phyloP scores from a whole-genome alignment of 1,284 basidiomycete genomes.

The Malassezia vespertilionis region DNA sequence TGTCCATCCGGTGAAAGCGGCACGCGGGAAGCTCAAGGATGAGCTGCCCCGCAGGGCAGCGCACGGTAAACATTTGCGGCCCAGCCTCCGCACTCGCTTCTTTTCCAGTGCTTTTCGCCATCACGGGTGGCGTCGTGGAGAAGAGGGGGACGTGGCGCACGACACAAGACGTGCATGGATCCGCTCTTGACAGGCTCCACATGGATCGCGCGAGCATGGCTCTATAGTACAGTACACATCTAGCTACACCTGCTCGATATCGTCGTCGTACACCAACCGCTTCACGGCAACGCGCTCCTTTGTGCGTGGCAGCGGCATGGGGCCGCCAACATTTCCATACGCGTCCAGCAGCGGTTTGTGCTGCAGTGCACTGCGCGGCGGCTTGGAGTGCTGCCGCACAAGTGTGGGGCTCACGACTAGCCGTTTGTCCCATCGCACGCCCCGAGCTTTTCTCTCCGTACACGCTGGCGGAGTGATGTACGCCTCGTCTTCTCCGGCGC shows the following conservation, averaged over 20 bases:
- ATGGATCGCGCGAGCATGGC: too few relatives aligned
- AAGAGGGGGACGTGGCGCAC: too few relatives aligned
- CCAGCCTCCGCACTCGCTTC: too few relatives aligned
- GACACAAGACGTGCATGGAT: too few relatives aligned
- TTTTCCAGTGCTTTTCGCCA: too few relatives aligned
- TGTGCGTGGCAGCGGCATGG: background rate
- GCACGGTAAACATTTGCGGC: too few relatives aligned
- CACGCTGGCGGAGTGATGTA: constrained; percentile 16
- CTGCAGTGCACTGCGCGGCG: constrained; percentile 1
- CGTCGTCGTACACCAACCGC: constrained; percentile 13
- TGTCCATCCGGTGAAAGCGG: too few relatives aligned
- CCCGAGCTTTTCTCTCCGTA: background rate
- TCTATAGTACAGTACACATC: background rate
- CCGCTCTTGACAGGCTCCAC: too few relatives aligned
- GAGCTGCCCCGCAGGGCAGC: too few relatives aligned
- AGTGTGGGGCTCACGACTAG: constrained; percentile 8
- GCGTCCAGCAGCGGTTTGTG: constrained; percentile 4
- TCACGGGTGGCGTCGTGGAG: too few relatives aligned
- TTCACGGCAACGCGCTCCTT: background rate
- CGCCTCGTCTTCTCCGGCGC: constrained; percentile 11
- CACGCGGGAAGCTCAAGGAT: too few relatives aligned
- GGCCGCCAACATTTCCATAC: constrained; percentile 11
- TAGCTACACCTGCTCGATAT: background rate
- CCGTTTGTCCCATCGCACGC: constrained; percentile 15
- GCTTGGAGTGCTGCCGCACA: background rate